Evolutionary conservation across 2,329 filamentous ascomycete genomes (phyloP), one percentile per base, ranked within the genome.

Genomic region (Periconia sp.): DNA sequence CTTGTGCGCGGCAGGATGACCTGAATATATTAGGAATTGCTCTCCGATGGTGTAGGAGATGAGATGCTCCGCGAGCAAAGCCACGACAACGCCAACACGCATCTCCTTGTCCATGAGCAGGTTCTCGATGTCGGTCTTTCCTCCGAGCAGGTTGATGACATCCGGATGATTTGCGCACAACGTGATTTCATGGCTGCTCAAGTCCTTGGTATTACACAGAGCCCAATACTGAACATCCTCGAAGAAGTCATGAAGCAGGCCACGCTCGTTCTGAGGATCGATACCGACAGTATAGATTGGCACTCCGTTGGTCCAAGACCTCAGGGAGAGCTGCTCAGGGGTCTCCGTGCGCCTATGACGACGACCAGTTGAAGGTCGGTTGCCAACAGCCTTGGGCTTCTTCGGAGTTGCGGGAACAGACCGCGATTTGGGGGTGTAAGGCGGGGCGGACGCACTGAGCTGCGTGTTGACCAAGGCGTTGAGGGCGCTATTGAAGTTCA

Each of bases 201-300:
- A 26, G 3, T 46, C 15, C 8, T n/a, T 31, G 6, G 40, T 46
- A 28, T 56, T 38, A 10, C 18, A 21, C 11, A 30, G 10, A 15
- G 47, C 46, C 57, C 57, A 60, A 10, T 31, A 43, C 15, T 45
- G 47, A 29, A 60, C 54, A 9, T 50, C 43, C 22, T 58, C 51
- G 29, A 60, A 57, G 45, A 55, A 60, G 36, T 60, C 57, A 25
- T 34, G 46, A n/a, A 60, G 39, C 5, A 60, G 41, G 22, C 47
- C 46, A 16, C 53, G 53, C 21, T 51, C 50, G 13, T 48, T 35
- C 33, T 59, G 54, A n/a, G 48, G 52, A 5, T 43, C 46, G 6
- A 59, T 57, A 3, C 52, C 54, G n/a, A 52, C 15, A 3, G 54
- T 56, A 34, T 43, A 55, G 3, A 57, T 21, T 3, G 48, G 46